Conservation (phyloP, 257 asterid species). For the Ajuga chamaepitys region DNA sequence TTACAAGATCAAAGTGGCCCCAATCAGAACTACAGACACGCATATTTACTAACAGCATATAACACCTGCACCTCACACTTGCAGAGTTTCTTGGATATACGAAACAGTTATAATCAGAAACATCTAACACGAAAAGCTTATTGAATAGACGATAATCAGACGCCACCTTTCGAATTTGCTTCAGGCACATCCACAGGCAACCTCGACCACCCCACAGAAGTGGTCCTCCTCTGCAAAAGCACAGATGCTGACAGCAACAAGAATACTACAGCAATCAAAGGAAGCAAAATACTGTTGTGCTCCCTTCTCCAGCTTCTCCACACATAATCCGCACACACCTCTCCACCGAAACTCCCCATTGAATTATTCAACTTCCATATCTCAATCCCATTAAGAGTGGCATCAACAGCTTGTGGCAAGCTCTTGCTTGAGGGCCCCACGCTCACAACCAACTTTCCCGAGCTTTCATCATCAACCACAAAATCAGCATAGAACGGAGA, state of each 20-base stretch:
- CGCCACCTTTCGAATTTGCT: conserved; percentile 34
- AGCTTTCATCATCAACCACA: conserved; percentile 39
- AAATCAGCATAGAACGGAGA: conserved; percentile 93
- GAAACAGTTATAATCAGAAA: neutral
- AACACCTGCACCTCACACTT: conserved; percentile 9
- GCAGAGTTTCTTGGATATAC: neutral
- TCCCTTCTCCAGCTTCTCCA: conserved; percentile 59
- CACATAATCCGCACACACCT: conserved; percentile 40
- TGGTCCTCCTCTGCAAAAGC: conserved; percentile 41
- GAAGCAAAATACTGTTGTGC: conserved; percentile 28
- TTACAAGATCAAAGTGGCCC: neutral
- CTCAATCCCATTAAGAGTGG: conserved; percentile 84
- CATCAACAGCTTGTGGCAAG: conserved; percentile 58
- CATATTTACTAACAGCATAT: conserved; percentile 10
- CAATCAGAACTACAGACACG: neutral
- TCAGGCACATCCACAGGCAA: conserved; percentile 71
- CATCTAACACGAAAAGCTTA: neutral
- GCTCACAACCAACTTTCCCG: conserved; percentile 38
- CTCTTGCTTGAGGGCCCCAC: conserved; percentile 78
- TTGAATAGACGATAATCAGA: conserved; percentile 29
- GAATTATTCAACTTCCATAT: conserved; percentile 70
- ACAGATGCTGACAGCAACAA: conserved; percentile 47
- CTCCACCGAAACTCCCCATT: conserved; percentile 69
- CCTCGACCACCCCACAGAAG: conserved; percentile 49
- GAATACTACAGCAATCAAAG: conserved; percentile 48